Percentiles rank a stretch among this genome's conserved stretches.
Evolutionary conservation across 2,329 filamentous ascomycete species (phyloP).

Genomic region (Trichoderma koningiopsis): DNA sequence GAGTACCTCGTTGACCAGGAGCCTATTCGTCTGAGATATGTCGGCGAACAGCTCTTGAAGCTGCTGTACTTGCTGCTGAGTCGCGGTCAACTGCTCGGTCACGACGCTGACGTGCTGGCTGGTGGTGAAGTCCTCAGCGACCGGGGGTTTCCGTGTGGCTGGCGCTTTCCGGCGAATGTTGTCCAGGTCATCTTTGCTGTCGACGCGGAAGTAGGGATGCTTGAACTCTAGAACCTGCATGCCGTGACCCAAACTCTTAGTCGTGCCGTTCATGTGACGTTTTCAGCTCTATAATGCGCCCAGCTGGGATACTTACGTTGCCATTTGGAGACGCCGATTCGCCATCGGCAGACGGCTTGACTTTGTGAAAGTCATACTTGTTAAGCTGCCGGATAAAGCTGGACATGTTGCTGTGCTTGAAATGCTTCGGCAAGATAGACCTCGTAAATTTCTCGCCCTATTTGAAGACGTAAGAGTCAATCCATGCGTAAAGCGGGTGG

Average conservation of each 20-base stretch:
- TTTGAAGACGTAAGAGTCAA: slow-evolving; percentile 17
- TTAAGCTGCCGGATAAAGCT: slow-evolving; percentile 95
- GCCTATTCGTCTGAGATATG: slow-evolving; percentile 64
- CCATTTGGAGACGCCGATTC: slow-evolving; percentile 40
- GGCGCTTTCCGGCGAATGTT: slow-evolving; percentile 96
- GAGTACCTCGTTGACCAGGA: slow-evolving; percentile 64
- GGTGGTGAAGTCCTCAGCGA: slow-evolving; percentile 71
- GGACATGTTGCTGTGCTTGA: slow-evolving; percentile 98
- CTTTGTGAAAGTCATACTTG: slow-evolving; percentile 99
- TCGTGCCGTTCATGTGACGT: slow-evolving; percentile 4
- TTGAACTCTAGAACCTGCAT: slow-evolving; percentile 76
- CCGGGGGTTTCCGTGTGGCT: slow-evolving; percentile 75
- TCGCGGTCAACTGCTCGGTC: slow-evolving; percentile 84
- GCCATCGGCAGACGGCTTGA: slow-evolving; percentile 57
- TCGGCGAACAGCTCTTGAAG: slow-evolving; percentile 84
- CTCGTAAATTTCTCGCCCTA: slow-evolving; percentile 99
- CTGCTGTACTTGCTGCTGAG: slow-evolving; percentile 87
- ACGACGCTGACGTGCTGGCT: slow-evolving; percentile 87
- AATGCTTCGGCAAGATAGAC: slow-evolving; percentile 93
- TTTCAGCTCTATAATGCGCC: background rate
- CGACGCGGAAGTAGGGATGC: slow-evolving; percentile 92
- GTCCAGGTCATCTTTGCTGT: slow-evolving; percentile 94
- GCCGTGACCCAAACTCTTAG: background rate
- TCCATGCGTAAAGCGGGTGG: slow-evolving; percentile 3
- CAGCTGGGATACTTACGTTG: slow-evolving; percentile 39